Conservation (phyloP, 805 yeast species). For the Kodamaea fukazawae region DNA sequence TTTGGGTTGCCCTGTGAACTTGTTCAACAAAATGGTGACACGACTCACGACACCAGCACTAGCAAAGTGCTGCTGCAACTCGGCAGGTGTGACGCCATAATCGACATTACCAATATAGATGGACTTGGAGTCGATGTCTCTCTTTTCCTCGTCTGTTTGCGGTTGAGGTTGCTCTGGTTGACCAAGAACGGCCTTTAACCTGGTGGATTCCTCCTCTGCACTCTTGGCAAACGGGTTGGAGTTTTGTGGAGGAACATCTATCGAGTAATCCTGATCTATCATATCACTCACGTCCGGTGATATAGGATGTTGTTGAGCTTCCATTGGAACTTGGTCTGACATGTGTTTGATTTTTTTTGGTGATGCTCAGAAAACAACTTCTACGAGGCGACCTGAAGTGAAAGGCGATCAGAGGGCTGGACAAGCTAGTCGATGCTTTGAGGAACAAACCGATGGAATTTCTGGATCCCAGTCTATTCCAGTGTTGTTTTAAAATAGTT, state of each 20-base stretch:
- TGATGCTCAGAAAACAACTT: too few relatives aligned
- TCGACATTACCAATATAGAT: constrained; percentile 85
- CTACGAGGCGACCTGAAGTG: background rate
- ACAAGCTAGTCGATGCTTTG: too few relatives aligned
- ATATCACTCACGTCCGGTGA: constrained; percentile 3
- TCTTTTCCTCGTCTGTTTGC: constrained; percentile 45
- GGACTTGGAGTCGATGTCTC: constrained; percentile 72
- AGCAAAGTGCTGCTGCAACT: constrained; percentile 70
- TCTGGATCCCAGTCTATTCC: too few relatives aligned
- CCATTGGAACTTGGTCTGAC: constrained; percentile 33
- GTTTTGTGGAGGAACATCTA: too few relatives aligned
- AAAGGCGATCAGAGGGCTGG: background rate
- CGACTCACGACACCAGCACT: constrained; percentile 72
- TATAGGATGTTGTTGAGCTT: constrained; percentile 16
- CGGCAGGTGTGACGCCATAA: constrained; percentile 74
- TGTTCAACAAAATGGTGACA: constrained; percentile 73
- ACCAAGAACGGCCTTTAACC: constrained; percentile 14
- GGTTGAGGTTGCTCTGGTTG: constrained; percentile 17
- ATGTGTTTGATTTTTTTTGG: constrained; percentile 12
- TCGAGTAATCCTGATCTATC: background rate
- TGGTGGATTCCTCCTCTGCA: constrained; percentile 12
- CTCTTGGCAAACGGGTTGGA: constrained; percentile 7
- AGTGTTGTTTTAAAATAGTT: too few relatives aligned
- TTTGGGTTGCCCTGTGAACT: constrained; percentile 75
- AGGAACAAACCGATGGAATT: too few relatives aligned